These are phyloP conservation scores for Fusarium floridanum DNA, from an alignment of 2,329 filamentous ascomycete genomes.

Conservation along the genomic window DNA sequence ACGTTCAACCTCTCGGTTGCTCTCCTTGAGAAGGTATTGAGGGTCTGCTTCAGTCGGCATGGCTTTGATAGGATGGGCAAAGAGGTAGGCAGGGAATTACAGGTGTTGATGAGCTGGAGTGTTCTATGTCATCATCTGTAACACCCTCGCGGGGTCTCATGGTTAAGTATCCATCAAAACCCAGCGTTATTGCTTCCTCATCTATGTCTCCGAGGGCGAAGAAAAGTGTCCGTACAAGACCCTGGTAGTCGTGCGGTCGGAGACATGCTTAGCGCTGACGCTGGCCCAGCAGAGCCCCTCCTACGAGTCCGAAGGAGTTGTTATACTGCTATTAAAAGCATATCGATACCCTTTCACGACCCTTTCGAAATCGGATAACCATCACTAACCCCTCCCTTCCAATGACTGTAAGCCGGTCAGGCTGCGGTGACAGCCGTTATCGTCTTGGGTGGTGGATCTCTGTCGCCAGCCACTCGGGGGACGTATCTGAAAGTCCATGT, in stretches of 20 bases:
- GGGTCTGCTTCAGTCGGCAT: not conserved
- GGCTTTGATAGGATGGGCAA: not conserved
- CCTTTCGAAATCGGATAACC: not conserved
- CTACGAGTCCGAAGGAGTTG: not conserved
- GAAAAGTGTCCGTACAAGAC: not conserved
- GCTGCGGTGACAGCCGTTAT: not conserved
- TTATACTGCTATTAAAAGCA: not conserved
- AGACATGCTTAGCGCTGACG: slow-evolving; percentile 1
- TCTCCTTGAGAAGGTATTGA: slow-evolving; percentile 16
- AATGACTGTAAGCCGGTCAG: not conserved
- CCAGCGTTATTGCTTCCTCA: too few relatives aligned
- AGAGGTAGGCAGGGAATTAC: not conserved
- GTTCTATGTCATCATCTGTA: not conserved
- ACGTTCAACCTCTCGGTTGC: slow-evolving; percentile 18
- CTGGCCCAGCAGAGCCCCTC: not conserved
- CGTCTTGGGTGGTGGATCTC: not conserved
- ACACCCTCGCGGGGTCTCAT: not conserved
- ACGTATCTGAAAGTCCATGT: too few relatives aligned
- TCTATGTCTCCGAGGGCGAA: not conserved
- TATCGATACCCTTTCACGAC: not conserved
- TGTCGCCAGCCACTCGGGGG: not conserved
- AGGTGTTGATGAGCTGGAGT: not conserved
- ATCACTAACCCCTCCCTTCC: not conserved
- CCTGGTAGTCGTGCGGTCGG: not conserved
- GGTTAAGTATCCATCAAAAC: not conserved